Evolutionary conservation across 2,329 filamentous ascomycete species (phyloP), one percentile per base, ranked within the genome.

Genomic region (Alternaria sp.): DNA sequence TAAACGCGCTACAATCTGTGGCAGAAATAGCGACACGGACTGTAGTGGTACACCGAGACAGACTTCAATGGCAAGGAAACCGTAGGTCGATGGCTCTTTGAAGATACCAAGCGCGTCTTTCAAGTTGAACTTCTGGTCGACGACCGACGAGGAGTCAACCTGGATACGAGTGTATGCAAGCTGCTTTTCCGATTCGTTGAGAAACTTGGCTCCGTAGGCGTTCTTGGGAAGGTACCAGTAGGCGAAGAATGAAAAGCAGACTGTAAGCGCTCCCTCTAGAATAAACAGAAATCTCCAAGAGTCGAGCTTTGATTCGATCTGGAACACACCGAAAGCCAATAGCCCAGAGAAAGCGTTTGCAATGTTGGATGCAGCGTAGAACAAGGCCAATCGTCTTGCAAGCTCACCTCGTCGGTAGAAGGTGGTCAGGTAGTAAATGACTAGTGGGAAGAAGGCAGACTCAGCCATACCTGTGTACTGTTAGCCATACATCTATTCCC

Each of bases 291-390:
- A 90, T 60, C 85, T 80, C 88, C 88, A 90, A 0, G 81, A 81
- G 2, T 82, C 79, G 78, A 86, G 84, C 33, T 77, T 77, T 0
- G 82, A 80, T 10, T 87, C 66, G 17, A 76, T 74, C 26, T 86
- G 85, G 72, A 89, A 90, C 6, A 86, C 84, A 3, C 83, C 86
- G 58, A 85, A 88, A 0, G 86, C 81, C 13, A 88, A 78, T 1
- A 88, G 76, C 4, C 86, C 86, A 0, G 83, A 83, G 66, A 89
- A 90, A 2, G 87, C 88, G 56, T 86, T 87, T 23, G 90, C 90
- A 58, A 93, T 90, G 69, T 89, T 90, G 24, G 85, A 88, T 0
- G 90, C 90, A 0, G 90, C 90, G 67, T 93, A 93, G 78, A 92
- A 92, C 58, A 92, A 79, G 34, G 89, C 89, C 1, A 92, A 80